phyloP scores from a whole-genome alignment of 2,329 filamentous ascomycete species.

The Colletotrichum lentis region DNA sequence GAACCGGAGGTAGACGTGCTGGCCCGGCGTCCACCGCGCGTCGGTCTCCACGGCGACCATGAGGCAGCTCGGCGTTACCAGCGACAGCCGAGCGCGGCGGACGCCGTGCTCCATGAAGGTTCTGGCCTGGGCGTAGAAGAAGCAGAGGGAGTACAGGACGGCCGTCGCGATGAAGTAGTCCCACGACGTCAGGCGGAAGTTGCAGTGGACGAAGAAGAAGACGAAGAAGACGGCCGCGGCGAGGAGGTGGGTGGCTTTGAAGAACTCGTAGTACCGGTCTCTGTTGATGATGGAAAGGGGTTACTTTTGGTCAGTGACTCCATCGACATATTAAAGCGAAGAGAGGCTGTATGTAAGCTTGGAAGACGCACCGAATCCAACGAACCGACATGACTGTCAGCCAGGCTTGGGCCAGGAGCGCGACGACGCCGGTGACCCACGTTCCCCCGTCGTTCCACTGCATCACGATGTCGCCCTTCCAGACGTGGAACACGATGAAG shows the following conservation, averaged over 20 bases:
- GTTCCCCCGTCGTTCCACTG: slow-evolving; percentile 55
- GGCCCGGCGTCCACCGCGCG: slow-evolving; percentile 59
- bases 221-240: slow-evolving; percentile 63
- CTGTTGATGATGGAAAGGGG: slow-evolving; percentile 45
- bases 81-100: background rate
- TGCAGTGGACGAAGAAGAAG: slow-evolving; percentile 69
- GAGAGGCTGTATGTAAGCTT: background rate
- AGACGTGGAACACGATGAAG: slow-evolving; percentile 62
- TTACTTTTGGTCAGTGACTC: background rate
- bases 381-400: slow-evolving; percentile 62
- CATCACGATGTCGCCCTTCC: slow-evolving; percentile 57
- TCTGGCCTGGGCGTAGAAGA: slow-evolving; percentile 52
- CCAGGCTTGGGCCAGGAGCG: slow-evolving; percentile 62
- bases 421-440: slow-evolving; percentile 65
- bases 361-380: slow-evolving; percentile 54
- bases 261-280: slow-evolving; percentile 66
- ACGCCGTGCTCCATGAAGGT: slow-evolving; percentile 51
- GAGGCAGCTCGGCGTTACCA: slow-evolving; percentile 44
- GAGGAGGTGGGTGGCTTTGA: slow-evolving; percentile 65
- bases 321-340: no score
- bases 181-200: slow-evolving; percentile 63
- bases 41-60: slow-evolving; percentile 54
- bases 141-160: slow-evolving; percentile 42
- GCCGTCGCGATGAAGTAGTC: slow-evolving; percentile 68
- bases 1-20: slow-evolving; percentile 65